Conservation (phyloP, 345 rosid species). For the Populus nigra region DNA sequence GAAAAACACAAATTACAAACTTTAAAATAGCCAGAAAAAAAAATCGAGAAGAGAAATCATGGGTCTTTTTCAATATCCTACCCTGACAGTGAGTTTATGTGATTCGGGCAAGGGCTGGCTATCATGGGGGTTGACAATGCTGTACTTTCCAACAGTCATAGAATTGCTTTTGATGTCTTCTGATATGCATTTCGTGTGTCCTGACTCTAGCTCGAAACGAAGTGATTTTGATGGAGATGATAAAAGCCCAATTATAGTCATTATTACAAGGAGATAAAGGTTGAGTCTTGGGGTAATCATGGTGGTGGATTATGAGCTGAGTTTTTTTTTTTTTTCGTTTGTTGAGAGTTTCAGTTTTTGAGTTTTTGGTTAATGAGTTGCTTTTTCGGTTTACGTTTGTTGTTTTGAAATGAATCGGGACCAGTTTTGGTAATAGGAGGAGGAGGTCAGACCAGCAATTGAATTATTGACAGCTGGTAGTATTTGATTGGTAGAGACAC, state of each 20-base stretch:
- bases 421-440: too few relatives aligned
- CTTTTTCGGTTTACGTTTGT: background rate
- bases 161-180: slow-evolving; percentile 83
- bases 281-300: background rate
- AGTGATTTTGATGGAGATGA: slow-evolving; percentile 42
- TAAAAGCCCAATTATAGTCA: slow-evolving; percentile 20
- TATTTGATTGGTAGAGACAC: too few relatives aligned
- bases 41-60: background rate
- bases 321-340: background rate
- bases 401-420: too few relatives aligned
- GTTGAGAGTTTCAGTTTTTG: background rate
- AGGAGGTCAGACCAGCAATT: too few relatives aligned
- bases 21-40: too few relatives aligned
- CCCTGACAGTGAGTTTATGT: slow-evolving; percentile 72
- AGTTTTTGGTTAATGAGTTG: background rate
- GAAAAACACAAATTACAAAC: background rate
- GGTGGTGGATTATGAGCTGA: background rate
- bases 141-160: slow-evolving; percentile 87
- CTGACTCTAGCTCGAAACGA: slow-evolving; percentile 75
- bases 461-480: too few relatives aligned
- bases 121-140: slow-evolving; percentile 64
- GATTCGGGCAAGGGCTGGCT: slow-evolving; percentile 69
- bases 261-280: background rate
- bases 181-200: slow-evolving; percentile 78
- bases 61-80: background rate